phyloP scores from a whole-genome alignment of 2,329 filamentous ascomycete species.

The Pestalotiopsis fici region DNA sequence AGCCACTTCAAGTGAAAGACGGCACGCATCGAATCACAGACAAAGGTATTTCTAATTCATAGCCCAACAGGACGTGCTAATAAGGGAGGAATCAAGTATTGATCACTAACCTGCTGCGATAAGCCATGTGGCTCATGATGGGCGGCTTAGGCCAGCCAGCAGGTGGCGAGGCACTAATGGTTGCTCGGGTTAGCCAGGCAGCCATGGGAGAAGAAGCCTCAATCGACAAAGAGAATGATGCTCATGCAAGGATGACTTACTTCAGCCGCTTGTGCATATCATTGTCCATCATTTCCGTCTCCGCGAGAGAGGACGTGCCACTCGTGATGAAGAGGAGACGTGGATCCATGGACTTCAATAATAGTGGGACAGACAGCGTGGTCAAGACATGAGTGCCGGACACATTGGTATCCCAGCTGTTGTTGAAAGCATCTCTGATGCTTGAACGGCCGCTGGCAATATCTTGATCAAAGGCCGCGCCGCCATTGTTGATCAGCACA shows the following conservation, averaged over 20 bases:
- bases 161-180: conserved; percentile 19
- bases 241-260: background rate
- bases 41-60: too few relatives aligned
- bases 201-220: background rate
- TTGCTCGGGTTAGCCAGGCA: conserved; percentile 4
- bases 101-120: conserved; percentile 28
- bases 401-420: conserved; percentile 43
- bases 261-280: background rate
- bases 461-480: conserved; percentile 36
- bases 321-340: conserved; percentile 49
- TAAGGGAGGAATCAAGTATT: too few relatives aligned
- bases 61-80: too few relatives aligned
- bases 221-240: background rate
- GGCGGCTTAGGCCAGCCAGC: conserved; percentile 41
- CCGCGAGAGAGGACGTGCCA: conserved; percentile 36
- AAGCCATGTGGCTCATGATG: conserved; percentile 22
- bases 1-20: too few relatives aligned
- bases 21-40: too few relatives aligned
- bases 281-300: conserved; percentile 22
- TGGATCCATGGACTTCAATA: conserved; percentile 43
- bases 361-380: conserved; percentile 36
- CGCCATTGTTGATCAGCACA: conserved; percentile 51
- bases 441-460: conserved; percentile 23
- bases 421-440: conserved; percentile 39
- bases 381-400: conserved; percentile 39